Evolutionary conservation across 2,329 filamentous ascomycete genomes (phyloP).

Genomic region (Pseudogymnoascus sp.): DNA sequence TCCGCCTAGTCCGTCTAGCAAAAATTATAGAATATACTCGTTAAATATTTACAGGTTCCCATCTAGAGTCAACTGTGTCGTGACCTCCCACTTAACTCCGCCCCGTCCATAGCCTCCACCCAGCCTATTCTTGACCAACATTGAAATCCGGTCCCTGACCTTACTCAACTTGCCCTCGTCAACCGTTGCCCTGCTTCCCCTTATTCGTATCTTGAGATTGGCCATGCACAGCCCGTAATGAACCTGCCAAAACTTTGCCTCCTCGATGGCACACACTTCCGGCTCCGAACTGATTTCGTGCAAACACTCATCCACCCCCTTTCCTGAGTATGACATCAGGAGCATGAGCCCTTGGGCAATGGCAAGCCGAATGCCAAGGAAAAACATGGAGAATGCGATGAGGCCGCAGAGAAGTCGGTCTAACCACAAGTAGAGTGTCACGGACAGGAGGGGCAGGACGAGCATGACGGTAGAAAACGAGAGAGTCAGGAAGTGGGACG

Average conservation of each 20-base stretch:
- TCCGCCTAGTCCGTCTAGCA: background rate
- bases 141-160: constrained; percentile 67
- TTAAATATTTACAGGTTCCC: constrained; percentile 12
- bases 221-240: constrained; percentile 97
- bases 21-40: constrained; percentile 3
- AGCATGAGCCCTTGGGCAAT: constrained; percentile 87
- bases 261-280: constrained; percentile 68
- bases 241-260: constrained; percentile 96
- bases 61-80: constrained; percentile 57
- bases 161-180: constrained; percentile 66
- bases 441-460: constrained; percentile 70
- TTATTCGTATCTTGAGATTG: constrained; percentile 73
- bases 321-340: constrained; percentile 70
- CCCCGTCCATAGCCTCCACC: constrained; percentile 81
- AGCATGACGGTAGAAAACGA: constrained; percentile 77
- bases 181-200: constrained; percentile 47
- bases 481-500: constrained; percentile 88
- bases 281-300: constrained; percentile 78
- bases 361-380: constrained; percentile 74
- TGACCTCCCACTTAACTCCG: constrained; percentile 86
- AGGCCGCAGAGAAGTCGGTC: constrained; percentile 74
- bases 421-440: constrained; percentile 74
- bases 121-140: constrained; percentile 74
- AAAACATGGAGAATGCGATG: constrained; percentile 83
- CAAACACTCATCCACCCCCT: constrained; percentile 52